Evolutionary conservation across 2,329 filamentous ascomycete genomes (phyloP).

Genomic region (Emmonsiellopsis sp.): DNA sequence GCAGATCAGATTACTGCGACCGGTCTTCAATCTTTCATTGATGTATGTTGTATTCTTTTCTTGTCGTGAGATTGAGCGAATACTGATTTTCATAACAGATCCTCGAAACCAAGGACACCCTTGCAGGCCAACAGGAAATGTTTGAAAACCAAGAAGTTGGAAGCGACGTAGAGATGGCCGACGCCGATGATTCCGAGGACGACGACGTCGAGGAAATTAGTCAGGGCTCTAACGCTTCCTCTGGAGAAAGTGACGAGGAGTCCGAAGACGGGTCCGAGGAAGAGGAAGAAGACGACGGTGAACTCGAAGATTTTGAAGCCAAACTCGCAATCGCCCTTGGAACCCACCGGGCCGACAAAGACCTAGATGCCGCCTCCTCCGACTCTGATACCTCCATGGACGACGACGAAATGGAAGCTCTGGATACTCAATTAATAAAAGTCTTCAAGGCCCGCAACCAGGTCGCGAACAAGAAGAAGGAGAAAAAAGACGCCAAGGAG

Average conservation of each 20-base stretch:
- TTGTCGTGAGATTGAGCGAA: neutral
- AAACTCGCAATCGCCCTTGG: slow-evolving; percentile 71
- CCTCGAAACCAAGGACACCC: slow-evolving; percentile 68
- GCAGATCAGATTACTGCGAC: slow-evolving; percentile 63
- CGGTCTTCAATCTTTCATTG: slow-evolving; percentile 56
- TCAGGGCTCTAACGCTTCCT: slow-evolving; percentile 35
- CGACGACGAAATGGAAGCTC: slow-evolving; percentile 86
- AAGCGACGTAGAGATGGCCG: slow-evolving; percentile 24
- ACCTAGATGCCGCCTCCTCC: slow-evolving; percentile 46
- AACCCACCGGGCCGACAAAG: slow-evolving; percentile 53
- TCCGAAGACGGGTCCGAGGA: slow-evolving; percentile 15
- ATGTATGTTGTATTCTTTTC: slow-evolving; percentile 21
- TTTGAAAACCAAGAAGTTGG: slow-evolving; percentile 60
- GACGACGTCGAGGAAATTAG: slow-evolving; percentile 32
- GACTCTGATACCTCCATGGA: slow-evolving; percentile 73
- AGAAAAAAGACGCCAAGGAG: slow-evolving; percentile 78
- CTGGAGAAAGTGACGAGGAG: slow-evolving; percentile 59
- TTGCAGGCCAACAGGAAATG: slow-evolving; percentile 74
- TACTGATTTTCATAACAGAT: slow-evolving; percentile 51
- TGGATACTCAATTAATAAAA: slow-evolving; percentile 73
- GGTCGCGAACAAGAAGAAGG: slow-evolving; percentile 63
- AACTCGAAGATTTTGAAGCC: slow-evolving; percentile 21
- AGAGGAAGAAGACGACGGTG: slow-evolving; percentile 17
- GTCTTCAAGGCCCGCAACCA: slow-evolving; percentile 75
- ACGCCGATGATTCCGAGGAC: slow-evolving; percentile 14